Conservation (phyloP, 83 land plant genomes). For the Picea engelmannii region DNA sequence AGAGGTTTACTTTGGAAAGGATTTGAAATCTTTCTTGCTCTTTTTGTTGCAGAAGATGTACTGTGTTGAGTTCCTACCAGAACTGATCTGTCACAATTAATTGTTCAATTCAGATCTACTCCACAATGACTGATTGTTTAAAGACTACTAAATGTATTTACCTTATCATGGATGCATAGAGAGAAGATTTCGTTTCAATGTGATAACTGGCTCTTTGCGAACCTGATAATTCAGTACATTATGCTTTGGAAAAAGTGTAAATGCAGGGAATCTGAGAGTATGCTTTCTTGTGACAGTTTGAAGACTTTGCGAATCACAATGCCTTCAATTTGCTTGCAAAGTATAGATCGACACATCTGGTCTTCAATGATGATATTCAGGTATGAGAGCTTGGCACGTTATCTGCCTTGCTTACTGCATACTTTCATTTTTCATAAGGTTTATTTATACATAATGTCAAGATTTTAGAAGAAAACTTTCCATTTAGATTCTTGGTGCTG, state of each 20-base stretch:
- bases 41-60: neutral
- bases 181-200: no score
- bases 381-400: conserved; percentile 2
- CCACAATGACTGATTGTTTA: neutral
- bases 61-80: neutral
- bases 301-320: conserved; percentile 49
- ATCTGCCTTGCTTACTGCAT: neutral
- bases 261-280: neutral
- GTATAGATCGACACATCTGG: conserved; percentile 37
- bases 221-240: neutral
- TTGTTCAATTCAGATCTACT: neutral
- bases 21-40: neutral
- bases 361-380: conserved; percentile 51
- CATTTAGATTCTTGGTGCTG: no score
- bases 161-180: neutral
- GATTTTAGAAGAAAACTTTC: neutral
- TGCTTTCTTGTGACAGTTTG: conserved; percentile 24
- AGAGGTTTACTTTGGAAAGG: neutral
- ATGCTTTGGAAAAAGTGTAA: neutral
- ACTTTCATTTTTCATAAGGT: neutral
- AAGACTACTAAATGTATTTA: neutral
- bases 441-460: neutral
- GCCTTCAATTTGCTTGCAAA: conserved; percentile 37
- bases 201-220: neutral
- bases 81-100: neutral